Conservation (phyloP, 805 yeast genomes). For the Kurtzmaniella fragi region DNA sequence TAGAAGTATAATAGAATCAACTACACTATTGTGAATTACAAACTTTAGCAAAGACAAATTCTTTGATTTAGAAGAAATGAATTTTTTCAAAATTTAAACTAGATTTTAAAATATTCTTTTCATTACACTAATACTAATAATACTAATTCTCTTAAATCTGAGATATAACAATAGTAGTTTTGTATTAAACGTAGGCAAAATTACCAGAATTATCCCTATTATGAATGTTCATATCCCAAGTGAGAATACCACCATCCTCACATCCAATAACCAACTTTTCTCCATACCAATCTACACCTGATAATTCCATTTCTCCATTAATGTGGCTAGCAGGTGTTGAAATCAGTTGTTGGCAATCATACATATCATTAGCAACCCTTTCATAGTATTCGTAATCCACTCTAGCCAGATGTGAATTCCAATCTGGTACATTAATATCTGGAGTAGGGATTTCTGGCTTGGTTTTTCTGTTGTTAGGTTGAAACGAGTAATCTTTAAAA, state of each 20-base stretch:
- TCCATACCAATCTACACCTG: conserved; percentile 34
- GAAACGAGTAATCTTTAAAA: conserved; percentile 30
- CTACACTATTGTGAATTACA: too few relatives aligned
- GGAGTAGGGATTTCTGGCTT: conserved; percentile 12
- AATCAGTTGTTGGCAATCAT: neutral
- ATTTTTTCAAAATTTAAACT: too few relatives aligned
- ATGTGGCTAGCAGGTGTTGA: conserved; percentile 21
- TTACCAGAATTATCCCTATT: conserved; percentile 38
- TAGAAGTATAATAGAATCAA: too few relatives aligned
- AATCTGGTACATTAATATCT: conserved; percentile 16
- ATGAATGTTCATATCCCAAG: conserved; percentile 35
- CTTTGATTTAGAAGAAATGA: too few relatives aligned
- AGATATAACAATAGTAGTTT: too few relatives aligned
- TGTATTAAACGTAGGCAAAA: conserved; percentile 25
- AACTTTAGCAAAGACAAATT: too few relatives aligned
- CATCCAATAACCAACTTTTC: conserved; percentile 34
- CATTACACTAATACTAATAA: too few relatives aligned
- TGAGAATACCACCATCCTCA: conserved; percentile 35
- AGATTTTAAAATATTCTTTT: too few relatives aligned
- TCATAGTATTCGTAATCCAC: conserved; percentile 2
- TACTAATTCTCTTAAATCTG: too few relatives aligned
- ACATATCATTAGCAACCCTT: neutral
- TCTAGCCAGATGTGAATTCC: conserved; percentile 7
- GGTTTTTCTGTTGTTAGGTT: conserved; percentile 19
- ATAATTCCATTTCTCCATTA: conserved; percentile 40